phyloP scores from a whole-genome alignment of 345 rosid genomes.

The Populus nigra region DNA sequence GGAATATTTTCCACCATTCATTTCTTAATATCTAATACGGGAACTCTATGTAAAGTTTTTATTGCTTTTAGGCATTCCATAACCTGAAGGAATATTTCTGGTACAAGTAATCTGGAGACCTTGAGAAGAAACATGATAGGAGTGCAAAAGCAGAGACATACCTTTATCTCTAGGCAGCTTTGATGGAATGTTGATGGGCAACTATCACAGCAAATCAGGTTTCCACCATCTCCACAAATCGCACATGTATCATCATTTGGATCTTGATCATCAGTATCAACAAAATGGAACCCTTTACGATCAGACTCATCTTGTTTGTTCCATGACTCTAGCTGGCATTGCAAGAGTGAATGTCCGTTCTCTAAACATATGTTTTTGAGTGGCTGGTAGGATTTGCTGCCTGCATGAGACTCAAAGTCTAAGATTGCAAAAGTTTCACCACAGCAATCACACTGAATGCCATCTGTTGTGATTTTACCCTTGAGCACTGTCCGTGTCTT shows the following conservation, averaged over 20 bases:
- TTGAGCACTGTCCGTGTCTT: slow-evolving; percentile 37
- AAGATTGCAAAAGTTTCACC: slow-evolving; percentile 41
- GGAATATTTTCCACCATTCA: background rate
- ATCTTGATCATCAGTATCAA: slow-evolving; percentile 66
- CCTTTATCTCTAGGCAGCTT: slow-evolving; percentile 75
- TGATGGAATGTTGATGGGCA: slow-evolving; percentile 98
- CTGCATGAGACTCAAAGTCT: slow-evolving; percentile 70
- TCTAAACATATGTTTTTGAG: slow-evolving; percentile 60
- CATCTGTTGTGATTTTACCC: slow-evolving; percentile 59
- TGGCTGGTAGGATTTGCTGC: slow-evolving; percentile 46
- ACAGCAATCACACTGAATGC: slow-evolving; percentile 81
- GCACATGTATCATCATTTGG: slow-evolving; percentile 97
- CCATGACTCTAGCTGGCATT: slow-evolving; percentile 70
- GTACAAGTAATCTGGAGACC: background rate
- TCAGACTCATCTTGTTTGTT: slow-evolving; percentile 57
- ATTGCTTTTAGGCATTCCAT: background rate
- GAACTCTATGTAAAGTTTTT: background rate
- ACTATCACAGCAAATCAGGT: slow-evolving; percentile 83
- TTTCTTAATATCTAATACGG: background rate
- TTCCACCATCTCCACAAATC: slow-evolving; percentile 96
- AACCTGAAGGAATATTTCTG: background rate
- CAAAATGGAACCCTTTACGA: slow-evolving; percentile 55
- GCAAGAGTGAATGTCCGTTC: slow-evolving; percentile 62
- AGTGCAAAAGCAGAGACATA: slow-evolving; percentile 29
- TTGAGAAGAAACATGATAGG: background rate